Conservation (phyloP, 768 basidiomycete species). For the Pisolithus sp. region DNA sequence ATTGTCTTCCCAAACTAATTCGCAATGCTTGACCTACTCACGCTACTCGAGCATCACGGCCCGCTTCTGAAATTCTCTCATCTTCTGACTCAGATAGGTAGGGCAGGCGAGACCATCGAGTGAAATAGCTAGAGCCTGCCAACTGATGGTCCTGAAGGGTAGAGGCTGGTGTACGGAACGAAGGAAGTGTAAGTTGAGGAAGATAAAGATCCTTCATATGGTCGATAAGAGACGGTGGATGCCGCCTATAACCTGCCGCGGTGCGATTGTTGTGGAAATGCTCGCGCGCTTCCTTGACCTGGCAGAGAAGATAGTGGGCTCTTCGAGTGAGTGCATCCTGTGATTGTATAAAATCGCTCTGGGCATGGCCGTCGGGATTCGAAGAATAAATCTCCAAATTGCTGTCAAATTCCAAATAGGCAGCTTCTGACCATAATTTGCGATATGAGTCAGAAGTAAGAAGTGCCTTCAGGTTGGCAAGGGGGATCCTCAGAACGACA, state of each 20-base stretch:
- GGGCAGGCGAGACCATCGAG: slow-evolving; percentile 18
- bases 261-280: neutral
- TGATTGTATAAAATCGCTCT: slow-evolving; percentile 57
- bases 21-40: slow-evolving; percentile 29
- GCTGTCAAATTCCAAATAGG: slow-evolving; percentile 43
- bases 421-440: slow-evolving; percentile 64
- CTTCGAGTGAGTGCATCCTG: slow-evolving; percentile 71
- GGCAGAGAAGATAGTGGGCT: slow-evolving; percentile 46
- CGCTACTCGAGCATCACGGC: slow-evolving; percentile 69
- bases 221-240: slow-evolving; percentile 7
- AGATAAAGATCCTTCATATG: slow-evolving; percentile 50
- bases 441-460: slow-evolving; percentile 33
- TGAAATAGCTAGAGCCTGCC: slow-evolving; percentile 2
- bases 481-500: slow-evolving; percentile 53
- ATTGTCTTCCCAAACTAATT: neutral
- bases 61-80: slow-evolving; percentile 54
- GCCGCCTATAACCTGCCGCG: slow-evolving; percentile 1
- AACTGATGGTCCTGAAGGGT: slow-evolving; percentile 6
- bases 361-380: slow-evolving; percentile 49
- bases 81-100: slow-evolving; percentile 58
- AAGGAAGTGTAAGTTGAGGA: slow-evolving; percentile 32
- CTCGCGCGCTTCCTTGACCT: slow-evolving; percentile 14
- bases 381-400: slow-evolving; percentile 63
- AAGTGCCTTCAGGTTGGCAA: slow-evolving; percentile 44
- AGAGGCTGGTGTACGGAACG: slow-evolving; percentile 10